These are phyloP conservation scores for Sisymbrium altissimum DNA, from an alignment of 345 rosid genomes.

Conservation along the genomic window DNA sequence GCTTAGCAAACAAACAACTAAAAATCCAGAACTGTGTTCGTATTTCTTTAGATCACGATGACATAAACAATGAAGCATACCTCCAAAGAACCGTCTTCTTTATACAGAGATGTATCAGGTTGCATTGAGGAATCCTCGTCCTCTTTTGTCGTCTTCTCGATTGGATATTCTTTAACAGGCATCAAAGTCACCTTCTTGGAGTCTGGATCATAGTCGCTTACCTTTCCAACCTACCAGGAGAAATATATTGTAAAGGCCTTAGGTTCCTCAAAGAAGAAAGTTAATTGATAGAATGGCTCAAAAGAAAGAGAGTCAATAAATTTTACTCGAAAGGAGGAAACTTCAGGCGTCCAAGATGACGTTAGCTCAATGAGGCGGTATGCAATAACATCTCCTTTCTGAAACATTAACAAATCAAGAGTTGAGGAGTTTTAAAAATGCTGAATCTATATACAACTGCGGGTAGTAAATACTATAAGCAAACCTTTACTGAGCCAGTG, in stretches of 20 bases:
- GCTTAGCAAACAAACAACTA: constrained; percentile 4
- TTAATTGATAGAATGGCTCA: background rate
- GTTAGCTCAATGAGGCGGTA: constrained; percentile 85
- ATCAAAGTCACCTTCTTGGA: constrained; percentile 52
- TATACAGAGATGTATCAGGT: constrained; percentile 50
- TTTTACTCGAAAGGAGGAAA: constrained; percentile 67
- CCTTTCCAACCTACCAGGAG: constrained; percentile 70
- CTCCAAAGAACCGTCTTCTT: constrained; percentile 81
- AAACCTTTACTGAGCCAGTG: constrained; percentile 57
- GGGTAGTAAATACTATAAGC: background rate
- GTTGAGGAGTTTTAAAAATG: background rate
- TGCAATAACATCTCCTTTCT: constrained; percentile 90
- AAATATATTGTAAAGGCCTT: background rate
- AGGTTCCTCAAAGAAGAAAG: background rate
- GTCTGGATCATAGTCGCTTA: constrained; percentile 50
- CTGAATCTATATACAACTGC: background rate
- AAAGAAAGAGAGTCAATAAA: constrained; percentile 8
- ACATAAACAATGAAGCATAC: constrained; percentile 30
- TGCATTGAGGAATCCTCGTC: constrained; percentile 39
- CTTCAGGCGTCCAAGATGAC: constrained; percentile 89
- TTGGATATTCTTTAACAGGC: constrained; percentile 63
- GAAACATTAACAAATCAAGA: constrained; percentile 30
- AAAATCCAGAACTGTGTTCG: constrained; percentile 11
- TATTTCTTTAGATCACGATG: background rate
- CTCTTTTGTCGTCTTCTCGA: constrained; percentile 43